Base-by-base conservation (phyloP, 2,329 filamentous ascomycete species). In the Colletotrichum gloeosporioides region DNA sequence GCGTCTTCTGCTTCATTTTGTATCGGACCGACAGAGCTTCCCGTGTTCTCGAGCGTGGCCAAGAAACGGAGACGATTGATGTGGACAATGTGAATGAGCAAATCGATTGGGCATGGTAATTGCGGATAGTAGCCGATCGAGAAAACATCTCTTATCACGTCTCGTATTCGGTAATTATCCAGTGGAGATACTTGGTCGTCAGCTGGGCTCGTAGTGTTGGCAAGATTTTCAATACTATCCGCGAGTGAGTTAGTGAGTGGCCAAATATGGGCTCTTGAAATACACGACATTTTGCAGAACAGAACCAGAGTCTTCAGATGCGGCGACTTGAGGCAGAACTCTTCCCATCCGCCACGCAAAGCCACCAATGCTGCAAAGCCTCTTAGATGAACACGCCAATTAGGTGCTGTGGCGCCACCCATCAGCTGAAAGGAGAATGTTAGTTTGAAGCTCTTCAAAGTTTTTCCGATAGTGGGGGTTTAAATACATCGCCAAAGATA, bases 171-270 rank as follows among this genome's bases (percentile, higher is more conserved):
- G 18, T 13, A 39, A 25, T 74, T 69, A 18, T 63, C 67, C 4
- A 68, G 63, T 0, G 80, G 76, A 59, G 81, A 81, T 12, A 78
- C 34, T 29, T 86, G 78, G 61, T 84, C 78, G 31, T 81, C 78
- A 34, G 84, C 83, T 6, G 85, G 84, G 1, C 81, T 83, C 4
- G 84, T 83, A 12, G 85, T 86, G 71, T 86, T 83, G 6, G 80
- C 83, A 7, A 86, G 80, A 12, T 85, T 81, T 2, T 81, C 77
- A 34, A 82, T 67, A 68, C 84, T 85, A 36, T 9, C 67, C 16
- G 55, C 78, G 62, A 79, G 6, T 12, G 31, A 22, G n/a, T 64
- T 0, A 64, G 32, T 31, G 0, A 32, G 15, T 25, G 32, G 12
- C 25, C 0, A 13, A 27, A 32, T n/a, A 8, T 22, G n/a, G n/a